Base-by-base conservation (phyloP, 139 green algal genomes). In the Picochlorum sp. region DNA sequence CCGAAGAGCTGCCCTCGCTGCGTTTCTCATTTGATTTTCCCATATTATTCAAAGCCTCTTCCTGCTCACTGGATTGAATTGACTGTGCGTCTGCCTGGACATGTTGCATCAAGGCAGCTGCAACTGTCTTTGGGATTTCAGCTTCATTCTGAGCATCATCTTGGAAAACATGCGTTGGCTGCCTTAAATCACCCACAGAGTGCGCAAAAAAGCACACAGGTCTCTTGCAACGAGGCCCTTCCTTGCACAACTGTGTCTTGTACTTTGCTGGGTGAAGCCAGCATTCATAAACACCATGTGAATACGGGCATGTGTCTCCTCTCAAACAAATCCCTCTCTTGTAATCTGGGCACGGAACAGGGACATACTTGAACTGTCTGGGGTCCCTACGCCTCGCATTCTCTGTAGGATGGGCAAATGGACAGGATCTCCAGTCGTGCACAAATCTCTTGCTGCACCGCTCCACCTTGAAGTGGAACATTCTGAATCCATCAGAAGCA, bases 141-240 rank as follows among this genome's bases (percentile, higher is more conserved):
- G 47, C 47, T 5, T 26, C 47, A 54, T 54, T 21, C 47, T 54
- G 18, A 21, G 47, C 16, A 21, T 11, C 46, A 23, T 21, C 26
- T n/a, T 73, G 60, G 10, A 49, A 61, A 41, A 26, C 46, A 28
- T 75, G 68, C n/a, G 49, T 69, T 58, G 73, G 73, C 62, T 75
- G 58, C 47, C 90, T 75, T 49, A 96, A 83, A 76, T 97, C 81
- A 21, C 68, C 60, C 3, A 81, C 68, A 0, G 66, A 74, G 78
- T 97, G 90, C 2, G 90, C 90, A 62, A 97, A 97, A 80, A 97
- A 97, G 85, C 90, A 97, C 6, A 96, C 87, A n/a, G 76, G 74
- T 20, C 90, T 80, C 20, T 50, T 59, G 73, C 90, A 97, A 58
- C 67, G 63, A 24, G 63, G 61, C n/a, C 85, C 87, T 50, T 94